phyloP scores from a whole-genome alignment of 169 alveolate species.

The Miamiensis avidus region DNA sequence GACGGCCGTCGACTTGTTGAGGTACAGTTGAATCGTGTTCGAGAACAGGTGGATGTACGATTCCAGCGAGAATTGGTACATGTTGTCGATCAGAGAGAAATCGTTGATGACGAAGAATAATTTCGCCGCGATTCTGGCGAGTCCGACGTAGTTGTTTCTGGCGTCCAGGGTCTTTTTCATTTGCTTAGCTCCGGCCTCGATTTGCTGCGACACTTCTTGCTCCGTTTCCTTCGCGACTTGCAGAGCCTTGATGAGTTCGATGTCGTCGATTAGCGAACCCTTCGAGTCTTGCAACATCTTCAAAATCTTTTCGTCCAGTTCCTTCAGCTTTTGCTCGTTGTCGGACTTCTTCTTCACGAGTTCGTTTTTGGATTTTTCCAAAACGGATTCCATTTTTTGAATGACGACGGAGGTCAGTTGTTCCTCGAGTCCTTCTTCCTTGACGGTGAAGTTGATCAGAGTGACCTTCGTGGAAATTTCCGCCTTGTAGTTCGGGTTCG shows the following conservation, averaged over 20 bases:
- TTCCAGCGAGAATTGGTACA: constrained; percentile 94
- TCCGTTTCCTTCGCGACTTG: constrained; percentile 74
- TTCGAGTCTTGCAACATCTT: constrained; percentile 87
- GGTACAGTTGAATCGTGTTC: constrained; percentile 77
- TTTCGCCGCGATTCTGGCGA: constrained; percentile 91
- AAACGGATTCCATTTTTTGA: constrained; percentile 88
- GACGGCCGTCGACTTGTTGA: constrained; percentile 28
- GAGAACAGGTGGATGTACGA: constrained; percentile 88
- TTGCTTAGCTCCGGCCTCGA: constrained; percentile 40
- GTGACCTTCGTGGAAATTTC: constrained; percentile 92
- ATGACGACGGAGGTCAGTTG: constrained; percentile 91
- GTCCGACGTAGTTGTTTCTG: constrained; percentile 91
- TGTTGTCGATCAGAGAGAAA: constrained; percentile 89
- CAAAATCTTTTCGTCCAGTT: constrained; percentile 92
- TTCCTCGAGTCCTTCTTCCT: constrained; percentile 92
- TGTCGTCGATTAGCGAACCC: constrained; percentile 92
- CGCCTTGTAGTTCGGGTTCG: constrained; percentile 95
- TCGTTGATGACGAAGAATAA: constrained; percentile 92
- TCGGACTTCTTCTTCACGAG: constrained; percentile 90
- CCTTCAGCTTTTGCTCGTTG: constrained; percentile 87
- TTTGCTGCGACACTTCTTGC: constrained; percentile 70
- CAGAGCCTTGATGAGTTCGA: constrained; percentile 88
- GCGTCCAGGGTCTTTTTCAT: constrained; percentile 84
- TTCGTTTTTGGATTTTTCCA: constrained; percentile 90
- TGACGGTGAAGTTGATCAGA: constrained; percentile 92